Percentiles rank a stretch among this genome's conserved stretches.
These are phyloP conservation scores for Rhodotorula sphaerocarpa DNA, from an alignment of 768 basidiomycete species.

Conservation along the genomic window DNA sequence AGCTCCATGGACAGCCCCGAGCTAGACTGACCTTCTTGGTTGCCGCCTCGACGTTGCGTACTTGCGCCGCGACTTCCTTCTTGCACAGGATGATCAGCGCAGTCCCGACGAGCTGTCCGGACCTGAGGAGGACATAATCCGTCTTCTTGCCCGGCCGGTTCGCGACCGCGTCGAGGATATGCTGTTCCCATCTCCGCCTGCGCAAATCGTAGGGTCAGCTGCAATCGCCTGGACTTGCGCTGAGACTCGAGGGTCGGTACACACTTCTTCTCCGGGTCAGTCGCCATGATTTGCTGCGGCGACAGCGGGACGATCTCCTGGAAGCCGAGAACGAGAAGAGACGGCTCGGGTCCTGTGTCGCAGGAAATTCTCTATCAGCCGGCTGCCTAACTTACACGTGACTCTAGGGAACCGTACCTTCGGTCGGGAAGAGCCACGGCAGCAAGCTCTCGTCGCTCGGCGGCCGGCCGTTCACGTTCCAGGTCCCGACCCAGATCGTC, in stretches of 20 bases:
- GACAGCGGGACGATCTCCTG: constrained; percentile 97
- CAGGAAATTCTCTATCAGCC: no score
- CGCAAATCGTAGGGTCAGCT: no score
- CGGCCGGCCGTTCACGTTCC: constrained; percentile 87
- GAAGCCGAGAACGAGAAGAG: constrained; percentile 82
- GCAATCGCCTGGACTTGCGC: no score
- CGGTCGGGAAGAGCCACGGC: constrained; percentile 75
- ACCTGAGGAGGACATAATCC: constrained; percentile 76
- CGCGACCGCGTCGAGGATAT: constrained; percentile 70
- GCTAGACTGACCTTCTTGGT: constrained; percentile 68
- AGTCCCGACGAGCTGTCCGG: constrained; percentile 96
- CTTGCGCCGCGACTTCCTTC: constrained; percentile 62
- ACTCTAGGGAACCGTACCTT: no score
- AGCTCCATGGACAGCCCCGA: neutral
- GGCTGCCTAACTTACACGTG: no score
- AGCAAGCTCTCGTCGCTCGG: constrained; percentile 69
- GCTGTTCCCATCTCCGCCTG: constrained; percentile 79
- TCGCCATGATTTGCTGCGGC: constrained; percentile 72
- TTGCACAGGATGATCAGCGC: constrained; percentile 79
- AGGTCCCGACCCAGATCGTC: constrained; percentile 77
- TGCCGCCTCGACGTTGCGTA: constrained; percentile 85
- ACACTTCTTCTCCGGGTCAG: constrained; percentile 37
- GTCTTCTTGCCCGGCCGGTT: constrained; percentile 58
- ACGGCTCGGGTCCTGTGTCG: constrained; percentile 54
- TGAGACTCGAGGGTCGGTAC: no score